A percentile compares a stretch with the other conserved stretches of the same genome.
These are phyloP conservation scores for Pythium aquatile DNA, from an alignment of 352 stramenopile species.

Conservation along the genomic window DNA sequence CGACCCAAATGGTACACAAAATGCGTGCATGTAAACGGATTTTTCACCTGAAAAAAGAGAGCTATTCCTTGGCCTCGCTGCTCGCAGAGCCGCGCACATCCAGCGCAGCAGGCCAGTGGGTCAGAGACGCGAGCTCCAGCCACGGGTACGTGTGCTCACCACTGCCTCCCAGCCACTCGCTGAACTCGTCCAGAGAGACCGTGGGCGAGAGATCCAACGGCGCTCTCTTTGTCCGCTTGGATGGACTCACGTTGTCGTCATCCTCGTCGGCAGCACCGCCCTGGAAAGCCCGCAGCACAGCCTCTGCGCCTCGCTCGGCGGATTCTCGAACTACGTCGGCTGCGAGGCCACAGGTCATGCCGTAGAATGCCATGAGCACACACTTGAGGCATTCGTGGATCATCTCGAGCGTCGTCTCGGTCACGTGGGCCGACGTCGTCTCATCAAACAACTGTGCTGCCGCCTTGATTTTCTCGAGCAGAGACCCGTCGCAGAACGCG, in stretches of 20 bases:
- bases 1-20: not conserved
- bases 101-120: constrained; percentile 76
- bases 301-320: constrained; percentile 60
- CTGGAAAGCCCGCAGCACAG: constrained; percentile 61
- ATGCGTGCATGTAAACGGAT: constrained; percentile 15
- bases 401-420: constrained; percentile 50
- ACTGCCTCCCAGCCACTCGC: constrained; percentile 69
- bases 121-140: constrained; percentile 75
- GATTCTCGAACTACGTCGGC: constrained; percentile 72
- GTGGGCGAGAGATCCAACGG: constrained; percentile 36
- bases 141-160: constrained; percentile 70
- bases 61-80: not conserved
- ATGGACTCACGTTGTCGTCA: constrained; percentile 27
- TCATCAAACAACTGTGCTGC: constrained; percentile 26
- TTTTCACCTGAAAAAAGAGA: not conserved
- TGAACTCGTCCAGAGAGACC: constrained; percentile 67
- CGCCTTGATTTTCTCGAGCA: constrained; percentile 38
- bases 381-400: constrained; percentile 66
- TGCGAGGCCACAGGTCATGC: constrained; percentile 75
- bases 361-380: constrained; percentile 84
- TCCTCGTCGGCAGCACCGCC: constrained; percentile 19
- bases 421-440: constrained; percentile 31
- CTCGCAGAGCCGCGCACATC: constrained; percentile 47
- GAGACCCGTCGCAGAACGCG: constrained; percentile 59
- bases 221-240: not conserved